Conservation (phyloP, 228 moss, liverwort and hornwort species). For the Sphagnum magellanicum region DNA sequence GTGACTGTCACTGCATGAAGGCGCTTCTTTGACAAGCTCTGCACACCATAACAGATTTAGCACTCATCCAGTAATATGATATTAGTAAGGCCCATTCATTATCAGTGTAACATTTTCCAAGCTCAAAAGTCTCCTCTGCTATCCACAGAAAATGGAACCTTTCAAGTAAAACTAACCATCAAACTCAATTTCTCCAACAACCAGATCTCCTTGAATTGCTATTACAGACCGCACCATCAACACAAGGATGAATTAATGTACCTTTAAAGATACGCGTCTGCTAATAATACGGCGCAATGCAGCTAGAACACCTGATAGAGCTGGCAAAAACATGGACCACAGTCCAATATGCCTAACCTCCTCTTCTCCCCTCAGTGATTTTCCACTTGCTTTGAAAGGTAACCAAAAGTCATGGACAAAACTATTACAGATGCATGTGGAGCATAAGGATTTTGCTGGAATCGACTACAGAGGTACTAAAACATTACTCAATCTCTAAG, state of each 20-base stretch:
- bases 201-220: too few species aligned
- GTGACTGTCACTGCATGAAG: slow-evolving; percentile 87
- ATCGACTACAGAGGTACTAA: too few species aligned
- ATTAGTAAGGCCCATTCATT: too few species aligned
- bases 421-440: neutral
- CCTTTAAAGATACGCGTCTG: slow-evolving; percentile 77
- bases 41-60: slow-evolving; percentile 3
- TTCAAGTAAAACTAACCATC: too few species aligned
- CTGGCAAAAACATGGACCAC: slow-evolving; percentile 78
- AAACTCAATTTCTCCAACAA: too few species aligned
- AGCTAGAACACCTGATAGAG: slow-evolving; percentile 77
- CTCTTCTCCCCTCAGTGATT: slow-evolving; percentile 37
- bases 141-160: too few species aligned
- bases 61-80: neutral
- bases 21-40: slow-evolving; percentile 94
- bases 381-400: slow-evolving; percentile 62
- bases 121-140: too few species aligned
- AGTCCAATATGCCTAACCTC: slow-evolving; percentile 81
- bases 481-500: too few species aligned
- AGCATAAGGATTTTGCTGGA: too few species aligned
- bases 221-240: too few species aligned
- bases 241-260: neutral
- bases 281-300: slow-evolving; percentile 92
- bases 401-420: slow-evolving; percentile 59
- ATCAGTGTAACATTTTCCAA: too few species aligned